These are phyloP conservation scores for Licmophora abbreviata DNA, from an alignment of 108 stramenopile genomes.

Conservation along the genomic window DNA sequence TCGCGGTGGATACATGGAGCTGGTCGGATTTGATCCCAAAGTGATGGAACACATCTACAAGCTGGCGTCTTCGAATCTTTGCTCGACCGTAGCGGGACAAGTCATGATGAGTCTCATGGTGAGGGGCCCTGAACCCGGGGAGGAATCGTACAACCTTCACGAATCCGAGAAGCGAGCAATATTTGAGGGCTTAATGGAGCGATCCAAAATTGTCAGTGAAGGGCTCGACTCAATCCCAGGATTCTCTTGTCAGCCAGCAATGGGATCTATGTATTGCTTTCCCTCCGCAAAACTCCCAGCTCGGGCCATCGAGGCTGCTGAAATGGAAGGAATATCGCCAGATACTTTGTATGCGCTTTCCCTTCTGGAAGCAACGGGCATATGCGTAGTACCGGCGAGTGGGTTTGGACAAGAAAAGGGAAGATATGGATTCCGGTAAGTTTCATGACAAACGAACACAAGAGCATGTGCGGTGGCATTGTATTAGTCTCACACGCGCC, in stretches of 20 bases:
- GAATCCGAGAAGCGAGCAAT: conserved; percentile 53
- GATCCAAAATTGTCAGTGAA: conserved; percentile 65
- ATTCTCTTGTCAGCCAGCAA: conserved; percentile 83
- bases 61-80: conserved; percentile 78
- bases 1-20: conserved; percentile 93
- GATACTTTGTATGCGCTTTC: conserved; percentile 92
- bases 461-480: no score
- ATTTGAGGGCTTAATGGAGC: conserved; percentile 56
- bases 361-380: conserved; percentile 85
- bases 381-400: conserved; percentile 93
- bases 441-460: no score
- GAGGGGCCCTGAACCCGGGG: conserved; percentile 63
- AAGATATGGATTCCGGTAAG: conserved; percentile 90
- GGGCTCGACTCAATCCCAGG: conserved; percentile 88
- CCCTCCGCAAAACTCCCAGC: conserved; percentile 78
- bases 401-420: conserved; percentile 94
- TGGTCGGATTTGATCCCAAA: conserved; percentile 69
- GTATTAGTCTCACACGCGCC: no score
- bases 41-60: conserved; percentile 90
- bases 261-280: conserved; percentile 97
- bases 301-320: conserved; percentile 69
- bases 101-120: conserved; percentile 92
- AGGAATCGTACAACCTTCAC: conserved; percentile 59
- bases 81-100: conserved; percentile 85
- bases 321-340: conserved; percentile 56